A percentile compares a stretch with the other conserved stretches of the same genome.
Evolutionary conservation across 331 rosid genomes (phyloP).

Genomic region (Malus hybrid): DNA sequence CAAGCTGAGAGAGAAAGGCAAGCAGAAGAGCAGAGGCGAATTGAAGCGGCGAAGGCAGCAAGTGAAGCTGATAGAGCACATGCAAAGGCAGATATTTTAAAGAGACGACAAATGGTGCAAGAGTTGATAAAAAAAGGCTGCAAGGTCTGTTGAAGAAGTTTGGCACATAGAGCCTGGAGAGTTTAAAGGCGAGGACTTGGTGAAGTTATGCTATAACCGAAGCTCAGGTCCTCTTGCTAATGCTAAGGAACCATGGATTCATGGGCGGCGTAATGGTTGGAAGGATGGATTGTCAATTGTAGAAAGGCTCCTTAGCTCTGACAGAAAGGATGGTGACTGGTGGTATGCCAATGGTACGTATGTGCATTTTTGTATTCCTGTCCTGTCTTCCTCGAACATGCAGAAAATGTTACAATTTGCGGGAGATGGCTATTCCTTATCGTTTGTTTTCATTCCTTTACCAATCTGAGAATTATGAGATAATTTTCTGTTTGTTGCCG

Average conservation of each 20-base stretch:
- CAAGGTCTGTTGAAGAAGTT: slow-evolving; percentile 44
- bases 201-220: slow-evolving; percentile 60
- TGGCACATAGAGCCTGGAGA: slow-evolving; percentile 58
- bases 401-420: neutral
- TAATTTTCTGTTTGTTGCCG: neutral
- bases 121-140: slow-evolving; percentile 34
- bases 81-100: slow-evolving; percentile 43
- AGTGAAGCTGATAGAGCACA: slow-evolving; percentile 48
- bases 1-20: slow-evolving; percentile 61
- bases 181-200: slow-evolving; percentile 42
- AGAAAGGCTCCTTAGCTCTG: slow-evolving; percentile 43
- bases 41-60: slow-evolving; percentile 56
- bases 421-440: neutral
- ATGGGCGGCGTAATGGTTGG: slow-evolving; percentile 77
- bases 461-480: neutral
- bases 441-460: neutral
- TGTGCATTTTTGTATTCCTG: slow-evolving; percentile 16
- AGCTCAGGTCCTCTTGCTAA: slow-evolving; percentile 69
- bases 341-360: slow-evolving; percentile 66
- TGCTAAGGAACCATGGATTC: slow-evolving; percentile 65
- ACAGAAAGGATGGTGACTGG: slow-evolving; percentile 54
- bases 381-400: neutral
- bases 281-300: slow-evolving; percentile 36
- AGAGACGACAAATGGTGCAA: slow-evolving; percentile 31
- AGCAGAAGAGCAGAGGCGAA: neutral